Evolutionary conservation across 2,329 filamentous ascomycete genomes (phyloP), one percentile per base, ranked within the genome.

Genomic region (Neurospora sp.): DNA sequence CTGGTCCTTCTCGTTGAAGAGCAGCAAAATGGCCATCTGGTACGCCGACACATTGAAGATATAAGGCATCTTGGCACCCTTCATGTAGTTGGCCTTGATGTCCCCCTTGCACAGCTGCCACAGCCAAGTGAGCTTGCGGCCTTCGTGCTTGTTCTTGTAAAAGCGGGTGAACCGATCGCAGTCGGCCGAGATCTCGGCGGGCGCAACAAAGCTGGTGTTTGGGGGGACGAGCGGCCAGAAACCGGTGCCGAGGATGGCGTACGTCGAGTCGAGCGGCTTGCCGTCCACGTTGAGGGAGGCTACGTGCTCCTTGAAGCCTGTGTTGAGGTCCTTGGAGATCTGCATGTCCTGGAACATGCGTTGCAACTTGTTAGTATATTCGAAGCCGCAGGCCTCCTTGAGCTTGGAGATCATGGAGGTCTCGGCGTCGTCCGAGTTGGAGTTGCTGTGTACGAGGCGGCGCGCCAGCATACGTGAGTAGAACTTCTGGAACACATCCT

Each of bases 291-390:
- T 62, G 4, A 87, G 79, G n/a, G 84, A 84, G 75, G 86, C 86
- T 11, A 86, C 83, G 76, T 94, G 89, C 80, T 93, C 92, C 77
- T 92, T 91, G 84, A 96, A 99, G 38, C 91, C 90, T 66, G 88
- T 87, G 80, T 99, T 99, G 66, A 99, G 87, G 81, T 99, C 96
- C 82, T 97, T 97, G 73, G 95, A 98, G 67, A 97, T 97, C 80
- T 99, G 96, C 85, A 99, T 97, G 78, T 99, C 96, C 80, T 98
- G 95, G 87, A 98, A 99, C 96, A 99, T 99, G 78, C 96, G 93
- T 83, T 98, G 95, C 66, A 99, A 87, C 83, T 98, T 98, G 85
- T 98, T 99, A 75, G 96, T 99, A 82, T 99, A 99, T 80, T 99
- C 96, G 75, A 97, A 99, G 76, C 96, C 96, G 78, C 96, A 98